A percentile compares a stretch with the other conserved stretches of the same genome.
These are phyloP conservation scores for Rhododendron ovatum DNA, from an alignment of 148 eudicot genomes.

Conservation along the genomic window DNA sequence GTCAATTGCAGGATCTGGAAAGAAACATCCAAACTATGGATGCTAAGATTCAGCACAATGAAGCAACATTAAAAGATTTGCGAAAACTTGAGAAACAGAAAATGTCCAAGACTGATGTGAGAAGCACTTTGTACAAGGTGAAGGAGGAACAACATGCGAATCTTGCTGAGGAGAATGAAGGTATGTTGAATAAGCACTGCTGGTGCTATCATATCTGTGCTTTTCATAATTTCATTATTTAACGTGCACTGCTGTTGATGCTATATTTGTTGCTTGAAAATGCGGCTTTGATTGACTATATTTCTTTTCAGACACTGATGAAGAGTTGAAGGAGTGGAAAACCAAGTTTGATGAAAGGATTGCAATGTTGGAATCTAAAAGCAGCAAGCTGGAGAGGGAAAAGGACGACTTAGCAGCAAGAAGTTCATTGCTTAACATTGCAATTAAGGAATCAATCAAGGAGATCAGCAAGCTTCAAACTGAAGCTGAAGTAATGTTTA, in stretches of 20 bases:
- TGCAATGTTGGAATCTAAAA: conserved; percentile 42
- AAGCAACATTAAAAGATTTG: conserved; percentile 56
- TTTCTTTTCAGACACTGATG: conserved; percentile 64
- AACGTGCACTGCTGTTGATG: not conserved
- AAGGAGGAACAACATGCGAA: conserved; percentile 45
- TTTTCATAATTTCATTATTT: not conserved
- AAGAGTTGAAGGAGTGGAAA: conserved; percentile 79
- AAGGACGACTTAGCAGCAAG: conserved; percentile 40
- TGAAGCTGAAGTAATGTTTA: conserved; percentile 59
- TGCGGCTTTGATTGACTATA: not conserved
- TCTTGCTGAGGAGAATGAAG: conserved; percentile 73
- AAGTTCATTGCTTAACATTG: conserved; percentile 21
- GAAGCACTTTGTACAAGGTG: conserved; percentile 55
- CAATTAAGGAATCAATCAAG: conserved; percentile 23
- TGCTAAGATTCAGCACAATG: conserved; percentile 58
- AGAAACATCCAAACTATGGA: conserved; percentile 56
- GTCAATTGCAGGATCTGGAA: conserved; percentile 66
- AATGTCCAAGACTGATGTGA: conserved; percentile 52
- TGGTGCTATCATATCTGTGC: not conserved
- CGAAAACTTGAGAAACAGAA: conserved; percentile 55
- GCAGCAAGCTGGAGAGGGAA: conserved; percentile 63
- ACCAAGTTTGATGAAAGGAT: conserved; percentile 59
- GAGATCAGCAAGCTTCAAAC: conserved; percentile 74
- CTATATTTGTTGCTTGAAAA: not conserved
- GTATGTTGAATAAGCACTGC: conserved; percentile 26